Evolutionary conservation across 1,139 yeast species (phyloP).

Genomic region (Hyphopichia pseudoburtonii): DNA sequence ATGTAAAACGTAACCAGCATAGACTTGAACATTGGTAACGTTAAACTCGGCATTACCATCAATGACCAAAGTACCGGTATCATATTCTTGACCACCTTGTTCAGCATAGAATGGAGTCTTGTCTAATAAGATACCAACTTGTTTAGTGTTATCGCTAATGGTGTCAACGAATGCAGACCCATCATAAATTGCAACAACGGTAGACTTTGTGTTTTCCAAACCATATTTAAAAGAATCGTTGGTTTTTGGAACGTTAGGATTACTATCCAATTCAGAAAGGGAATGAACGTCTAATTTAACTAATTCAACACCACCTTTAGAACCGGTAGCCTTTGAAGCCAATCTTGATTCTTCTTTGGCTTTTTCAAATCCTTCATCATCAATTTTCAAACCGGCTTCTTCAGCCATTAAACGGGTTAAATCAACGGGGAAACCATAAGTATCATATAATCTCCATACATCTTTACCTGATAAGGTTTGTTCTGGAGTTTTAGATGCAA

Average conservation of each 20-base stretch:
- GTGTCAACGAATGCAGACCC: slow-evolving; percentile 59
- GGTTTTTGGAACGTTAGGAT: slow-evolving; percentile 70
- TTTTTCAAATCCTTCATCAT: slow-evolving; percentile 85
- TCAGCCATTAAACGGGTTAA: slow-evolving; percentile 98
- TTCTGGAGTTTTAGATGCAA: slow-evolving; percentile 72
- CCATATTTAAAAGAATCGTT: slow-evolving; percentile 79
- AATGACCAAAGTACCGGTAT: slow-evolving; percentile 87
- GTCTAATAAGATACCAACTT: slow-evolving; percentile 79
- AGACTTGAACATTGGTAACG: slow-evolving; percentile 87
- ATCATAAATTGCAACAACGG: slow-evolving; percentile 69
- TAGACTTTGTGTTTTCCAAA: slow-evolving; percentile 58
- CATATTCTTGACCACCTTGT: slow-evolving; percentile 98
- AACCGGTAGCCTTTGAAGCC: slow-evolving; percentile 88
- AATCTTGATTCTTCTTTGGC: slow-evolving; percentile 88
- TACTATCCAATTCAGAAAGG: slow-evolving; percentile 60
- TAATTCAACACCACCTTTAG: slow-evolving; percentile 55
- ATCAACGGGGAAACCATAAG: slow-evolving; percentile 99
- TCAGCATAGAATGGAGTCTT: slow-evolving; percentile 96
- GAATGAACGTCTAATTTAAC: slow-evolving; percentile 90
- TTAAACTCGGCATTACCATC: slow-evolving; percentile 86
- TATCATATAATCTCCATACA: slow-evolving; percentile 97
- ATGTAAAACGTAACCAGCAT: slow-evolving; percentile 94
- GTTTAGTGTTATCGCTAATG: slow-evolving; percentile 47
- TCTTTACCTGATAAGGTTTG: slow-evolving; percentile 87
- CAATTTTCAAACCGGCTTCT: slow-evolving; percentile 92